Evolutionary conservation across 495 filamentous ascomycete genomes (phyloP).

Genomic region (Aspergillus incahuasiensis): DNA sequence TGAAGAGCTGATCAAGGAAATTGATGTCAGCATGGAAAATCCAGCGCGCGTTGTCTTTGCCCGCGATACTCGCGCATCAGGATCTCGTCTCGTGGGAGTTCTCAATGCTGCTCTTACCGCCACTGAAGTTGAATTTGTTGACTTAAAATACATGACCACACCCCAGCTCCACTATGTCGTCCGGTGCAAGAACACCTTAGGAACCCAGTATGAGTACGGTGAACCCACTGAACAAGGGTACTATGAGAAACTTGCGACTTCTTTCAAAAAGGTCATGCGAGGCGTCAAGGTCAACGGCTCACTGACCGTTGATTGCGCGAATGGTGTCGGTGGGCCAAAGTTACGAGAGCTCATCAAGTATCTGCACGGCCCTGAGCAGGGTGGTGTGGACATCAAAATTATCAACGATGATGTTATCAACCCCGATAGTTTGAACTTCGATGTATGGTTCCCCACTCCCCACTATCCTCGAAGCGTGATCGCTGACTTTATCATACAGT

Average conservation of each 20-base stretch:
- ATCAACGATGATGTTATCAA: constrained; percentile 88
- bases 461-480: not conserved
- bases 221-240: constrained; percentile 86
- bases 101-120: constrained; percentile 73
- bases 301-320: constrained; percentile 90
- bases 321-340: constrained; percentile 94
- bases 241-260: constrained; percentile 80
- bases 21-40: constrained; percentile 66
- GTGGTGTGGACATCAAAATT: constrained; percentile 73
- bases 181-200: constrained; percentile 87
- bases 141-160: constrained; percentile 86
- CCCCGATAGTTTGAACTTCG: constrained; percentile 80
- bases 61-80: constrained; percentile 88
- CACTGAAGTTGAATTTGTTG: constrained; percentile 64
- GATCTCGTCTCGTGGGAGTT: constrained; percentile 71
- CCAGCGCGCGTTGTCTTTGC: constrained; percentile 82
- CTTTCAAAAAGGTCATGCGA: constrained; percentile 76
- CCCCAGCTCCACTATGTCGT: constrained; percentile 96
- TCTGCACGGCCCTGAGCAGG: constrained; percentile 58
- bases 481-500: constrained; percentile 52
- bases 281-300: constrained; percentile 64
- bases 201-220: constrained; percentile 76
- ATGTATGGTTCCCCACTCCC: constrained; percentile 45
- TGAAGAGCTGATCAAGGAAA: constrained; percentile 61
- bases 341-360: constrained; percentile 80